Evolutionary conservation across 768 basidiomycete genomes (phyloP).

Genomic region (Kwoniella dejecticola): DNA sequence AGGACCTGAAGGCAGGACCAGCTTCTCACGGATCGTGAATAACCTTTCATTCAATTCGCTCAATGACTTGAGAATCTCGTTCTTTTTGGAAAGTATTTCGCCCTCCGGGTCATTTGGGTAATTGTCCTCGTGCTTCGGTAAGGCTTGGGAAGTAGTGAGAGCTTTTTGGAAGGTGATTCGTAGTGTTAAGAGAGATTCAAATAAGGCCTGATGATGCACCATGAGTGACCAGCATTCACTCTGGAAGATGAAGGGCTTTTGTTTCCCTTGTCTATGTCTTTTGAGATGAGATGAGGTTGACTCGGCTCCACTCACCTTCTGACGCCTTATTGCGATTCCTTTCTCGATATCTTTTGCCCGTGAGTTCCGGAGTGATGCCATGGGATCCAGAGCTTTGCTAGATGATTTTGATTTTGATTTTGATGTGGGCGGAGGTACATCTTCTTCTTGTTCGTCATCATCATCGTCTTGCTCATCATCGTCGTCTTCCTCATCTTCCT

Average conservation of each 20-base stretch:
- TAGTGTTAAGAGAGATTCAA: slow-evolving; percentile 85
- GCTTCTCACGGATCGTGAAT: slow-evolving; percentile 55
- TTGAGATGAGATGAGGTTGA: neutral
- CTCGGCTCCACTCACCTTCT: slow-evolving; percentile 65
- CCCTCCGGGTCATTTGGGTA: slow-evolving; percentile 24
- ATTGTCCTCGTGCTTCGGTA: slow-evolving; percentile 43
- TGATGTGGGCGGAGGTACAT: neutral
- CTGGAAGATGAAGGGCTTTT: no score
- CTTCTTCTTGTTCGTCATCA: slow-evolving; percentile 37
- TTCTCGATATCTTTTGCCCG: slow-evolving; percentile 60
- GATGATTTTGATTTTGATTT: slow-evolving; percentile 35
- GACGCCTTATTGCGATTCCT: slow-evolving; percentile 77
- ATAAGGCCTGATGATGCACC: slow-evolving; percentile 73
- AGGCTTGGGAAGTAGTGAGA: slow-evolving; percentile 64
- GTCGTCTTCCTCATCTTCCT: slow-evolving; percentile 12
- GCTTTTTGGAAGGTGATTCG: slow-evolving; percentile 89
- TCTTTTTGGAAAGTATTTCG: slow-evolving; percentile 18
- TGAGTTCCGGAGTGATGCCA: slow-evolving; percentile 45
- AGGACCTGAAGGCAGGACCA: slow-evolving; percentile 23
- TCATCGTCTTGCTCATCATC: slow-evolving; percentile 30
- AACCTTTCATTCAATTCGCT: slow-evolving; percentile 40
- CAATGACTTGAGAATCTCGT: slow-evolving; percentile 29
- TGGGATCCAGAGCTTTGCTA: slow-evolving; percentile 39
- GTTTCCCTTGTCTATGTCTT: no score
- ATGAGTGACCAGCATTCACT: no score